A percentile compares a stretch with the other conserved stretches of the same genome.
These are phyloP conservation scores for Aspergillus nomiae DNA, from an alignment of 2,329 filamentous ascomycete species.

Conservation along the genomic window DNA sequence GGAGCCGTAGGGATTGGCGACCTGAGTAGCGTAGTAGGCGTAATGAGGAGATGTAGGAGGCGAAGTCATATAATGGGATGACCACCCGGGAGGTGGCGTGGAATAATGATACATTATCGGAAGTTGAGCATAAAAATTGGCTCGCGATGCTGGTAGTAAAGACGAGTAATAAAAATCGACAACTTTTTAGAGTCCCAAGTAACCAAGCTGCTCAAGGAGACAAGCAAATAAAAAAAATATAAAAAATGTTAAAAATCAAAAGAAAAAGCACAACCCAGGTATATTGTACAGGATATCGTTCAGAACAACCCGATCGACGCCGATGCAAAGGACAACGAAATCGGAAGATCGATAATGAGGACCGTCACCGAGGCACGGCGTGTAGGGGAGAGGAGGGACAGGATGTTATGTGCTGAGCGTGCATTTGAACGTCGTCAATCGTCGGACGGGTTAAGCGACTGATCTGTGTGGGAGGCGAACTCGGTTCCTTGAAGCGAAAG, in stretches of 20 bases:
- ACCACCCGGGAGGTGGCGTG: conserved; percentile 51
- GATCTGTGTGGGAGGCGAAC: conserved; percentile 12
- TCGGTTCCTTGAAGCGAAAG: not conserved
- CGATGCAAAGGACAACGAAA: conserved; percentile 29
- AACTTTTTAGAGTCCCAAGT: conserved; percentile 21
- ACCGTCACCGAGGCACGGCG: conserved; percentile 48
- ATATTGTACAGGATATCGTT: conserved; percentile 51
- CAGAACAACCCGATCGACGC: conserved; percentile 37
- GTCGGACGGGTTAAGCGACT: conserved; percentile 20
- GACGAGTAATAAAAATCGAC: conserved; percentile 18
- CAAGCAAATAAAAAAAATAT: conserved; percentile 17
- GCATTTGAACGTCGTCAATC: conserved; percentile 47
- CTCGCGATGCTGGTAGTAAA: conserved; percentile 16
- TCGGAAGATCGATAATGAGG: conserved; percentile 26
- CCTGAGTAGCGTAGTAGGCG: conserved; percentile 57
- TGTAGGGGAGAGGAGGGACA: conserved; percentile 44
- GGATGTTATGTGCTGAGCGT: conserved; percentile 41
- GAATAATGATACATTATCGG: conserved; percentile 51
- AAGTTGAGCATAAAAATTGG: conserved; percentile 33
- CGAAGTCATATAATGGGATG: conserved; percentile 51
- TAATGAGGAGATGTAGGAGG: conserved; percentile 55
- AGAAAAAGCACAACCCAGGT: conserved; percentile 33
- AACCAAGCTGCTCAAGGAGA: conserved; percentile 16
- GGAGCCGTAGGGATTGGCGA: conserved; percentile 51
- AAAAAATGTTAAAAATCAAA: conserved; percentile 20